Base-by-base conservation (phyloP, 306 rosid species). In the Morella rubra region DNA sequence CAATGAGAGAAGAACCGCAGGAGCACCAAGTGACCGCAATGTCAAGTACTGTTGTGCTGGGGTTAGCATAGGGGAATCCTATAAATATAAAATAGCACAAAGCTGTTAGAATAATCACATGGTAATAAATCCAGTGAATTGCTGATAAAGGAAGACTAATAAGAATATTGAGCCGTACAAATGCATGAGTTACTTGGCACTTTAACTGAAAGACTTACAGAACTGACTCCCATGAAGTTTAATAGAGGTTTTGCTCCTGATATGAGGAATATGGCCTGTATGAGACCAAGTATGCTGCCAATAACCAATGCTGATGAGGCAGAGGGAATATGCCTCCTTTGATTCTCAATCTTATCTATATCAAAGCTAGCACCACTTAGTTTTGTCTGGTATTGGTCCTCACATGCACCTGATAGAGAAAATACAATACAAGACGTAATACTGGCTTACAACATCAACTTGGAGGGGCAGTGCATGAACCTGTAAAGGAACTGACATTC, bases 1-100 rank as follows among this genome's bases (percentile, higher is more conserved):
- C 70, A 94, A 81, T 8, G 97, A 94, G 40, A 94, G 95, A 87
- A 94, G 97, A 84, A 94, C 95, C 1, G 97, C 97, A 45, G 98
- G 98, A 80, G 98, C 98, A 73, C 98, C 98, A 22, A 94, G 92
- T 11, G 98, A 89, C 85, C 97, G 85, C 83, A 94, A 82, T 75
- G 77, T 91, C 83, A 94, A 87, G 84, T 94, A 94, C 77, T 71
- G 90, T 50, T 73, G 83, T 24, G 98, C 98, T 24, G 95, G 88
- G 55, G 79, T 86, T 82, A 91, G 80, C 97, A 94, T 94, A 8
- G 87, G 88, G 3, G 98, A 94, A 81, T 87, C 93, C 98, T 94
- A 88, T n/a, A 81, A 42, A 84, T 59, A 81, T 74, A 61, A 24
- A 42, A 42, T 4, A 60, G 44, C 27, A 54, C 65, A 18, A 24